phyloP scores from a whole-genome alignment of 2,329 filamentous ascomycete species.

The Trichoderma afroharzianum region DNA sequence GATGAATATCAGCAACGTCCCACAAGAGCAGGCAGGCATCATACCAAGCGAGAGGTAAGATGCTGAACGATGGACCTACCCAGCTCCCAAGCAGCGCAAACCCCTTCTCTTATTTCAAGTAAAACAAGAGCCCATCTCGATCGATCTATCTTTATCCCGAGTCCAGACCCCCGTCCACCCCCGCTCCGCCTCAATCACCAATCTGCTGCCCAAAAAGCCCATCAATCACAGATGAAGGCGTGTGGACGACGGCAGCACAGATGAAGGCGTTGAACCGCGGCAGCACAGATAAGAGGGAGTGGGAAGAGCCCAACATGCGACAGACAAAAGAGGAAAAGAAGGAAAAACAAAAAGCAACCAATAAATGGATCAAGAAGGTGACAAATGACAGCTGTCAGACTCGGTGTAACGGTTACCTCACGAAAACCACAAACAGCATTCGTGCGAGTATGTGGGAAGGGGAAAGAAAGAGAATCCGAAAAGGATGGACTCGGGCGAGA shows the following conservation, averaged over 20 bases:
- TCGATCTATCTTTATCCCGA: not conserved
- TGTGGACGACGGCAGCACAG: too few relatives aligned
- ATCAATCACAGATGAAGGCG: not conserved
- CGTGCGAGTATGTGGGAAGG: not conserved
- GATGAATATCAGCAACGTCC: not conserved
- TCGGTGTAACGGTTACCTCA: slow-evolving; percentile 11
- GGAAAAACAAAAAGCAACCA: not conserved
- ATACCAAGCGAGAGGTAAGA: not conserved
- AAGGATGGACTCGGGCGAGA: not conserved
- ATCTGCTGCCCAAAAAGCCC: slow-evolving; percentile 2
- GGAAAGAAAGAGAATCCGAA: not conserved
- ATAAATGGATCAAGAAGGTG: not conserved
- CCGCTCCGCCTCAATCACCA: not conserved
- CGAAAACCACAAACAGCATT: not conserved
- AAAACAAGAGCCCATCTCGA: not conserved
- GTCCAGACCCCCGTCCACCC: not conserved
- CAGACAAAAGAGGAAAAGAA: not conserved
- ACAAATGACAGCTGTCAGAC: slow-evolving; percentile 11
- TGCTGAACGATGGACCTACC: not conserved
- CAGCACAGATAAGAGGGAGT: not conserved
- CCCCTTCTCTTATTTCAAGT: not conserved
- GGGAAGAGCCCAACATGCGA: not conserved
- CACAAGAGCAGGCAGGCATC: not conserved
- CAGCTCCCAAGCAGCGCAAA: not conserved
- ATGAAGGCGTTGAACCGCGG: not conserved